Evolutionary conservation across 768 basidiomycete species (phyloP), one percentile per base, ranked within the genome.

Genomic region (Kwoniella shandongensis): DNA sequence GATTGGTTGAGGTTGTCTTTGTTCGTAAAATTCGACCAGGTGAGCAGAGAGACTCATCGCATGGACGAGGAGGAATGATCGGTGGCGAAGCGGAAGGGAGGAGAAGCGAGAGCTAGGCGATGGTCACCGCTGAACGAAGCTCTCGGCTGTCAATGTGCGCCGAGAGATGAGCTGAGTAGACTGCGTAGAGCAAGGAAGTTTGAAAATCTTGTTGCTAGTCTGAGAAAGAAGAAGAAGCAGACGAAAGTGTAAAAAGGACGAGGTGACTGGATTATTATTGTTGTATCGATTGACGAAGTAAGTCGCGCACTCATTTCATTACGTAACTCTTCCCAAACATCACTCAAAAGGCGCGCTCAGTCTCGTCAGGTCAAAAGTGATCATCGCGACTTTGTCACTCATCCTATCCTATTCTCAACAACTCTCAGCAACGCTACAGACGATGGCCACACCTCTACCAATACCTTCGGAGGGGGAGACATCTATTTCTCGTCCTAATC

Each of bases 41-140:
- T 65, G 71, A 23, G 57, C 49, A 7, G 73, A 68, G 25, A 70
- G 65, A 48, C 56, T 59, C 72, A 73, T 73, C 35, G 35, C 13
- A 26, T 22, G 51, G 17, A 25, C 46, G 50, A 27, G 29, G 50
- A 29, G 13, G 13, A 13, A 6, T 13, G 32, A 32, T 18, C 17
- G 45, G 40, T 50, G 48, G 27, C 54, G 42, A 10, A 22, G 20
- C 17, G 48, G 51, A 42, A 29, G 46, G 20, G 22, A 44, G n/a
- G 23, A 25, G 26, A 29, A 35, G 51, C 18, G 36, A 48, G 42
- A 38, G 38, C n/a, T 44, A 57, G 36, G 13, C 32, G 13, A 13
- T 32, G n/a, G n/a, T n/a, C n/a, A n/a, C n/a, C n/a, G n/a, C n/a
- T n/a, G n/a, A n/a, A n/a, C n/a, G n/a, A n/a, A n/a, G n/a, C n/a